These are phyloP conservation scores for Saccharum hybrid DNA, from an alignment of 202 grass and related monocot genomes.

Conservation along the genomic window DNA sequence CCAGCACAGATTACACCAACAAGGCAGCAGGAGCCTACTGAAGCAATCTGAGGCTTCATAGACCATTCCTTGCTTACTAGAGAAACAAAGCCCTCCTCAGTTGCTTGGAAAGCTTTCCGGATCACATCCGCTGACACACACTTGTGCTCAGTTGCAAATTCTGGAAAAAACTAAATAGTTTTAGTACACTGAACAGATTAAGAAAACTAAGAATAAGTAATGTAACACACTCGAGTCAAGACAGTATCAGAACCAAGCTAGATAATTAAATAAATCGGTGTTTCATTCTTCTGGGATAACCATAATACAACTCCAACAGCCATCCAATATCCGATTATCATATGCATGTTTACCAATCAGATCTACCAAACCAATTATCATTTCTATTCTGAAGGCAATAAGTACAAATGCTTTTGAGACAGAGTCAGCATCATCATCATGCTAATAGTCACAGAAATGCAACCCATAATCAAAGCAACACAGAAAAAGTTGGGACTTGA, in stretches of 20 bases:
- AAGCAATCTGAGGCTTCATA: conserved; percentile 78
- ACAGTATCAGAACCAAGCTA: conserved; percentile 15
- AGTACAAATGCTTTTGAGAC: conserved; percentile 29
- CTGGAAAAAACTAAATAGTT: conserved; percentile 52
- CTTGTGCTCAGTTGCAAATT: conserved; percentile 81
- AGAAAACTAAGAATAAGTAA: conserved; percentile 2
- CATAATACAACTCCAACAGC: neutral
- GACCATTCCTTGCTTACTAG: conserved; percentile 77
- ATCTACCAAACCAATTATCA: conserved; percentile 27
- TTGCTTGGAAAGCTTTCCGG: conserved; percentile 79
- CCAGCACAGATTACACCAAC: conserved; percentile 72
- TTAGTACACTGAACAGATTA: conserved; percentile 21
- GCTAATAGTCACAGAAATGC: conserved; percentile 3
- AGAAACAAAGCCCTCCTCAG: conserved; percentile 85
- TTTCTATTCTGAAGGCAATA: conserved; percentile 21
- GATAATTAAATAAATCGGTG: neutral
- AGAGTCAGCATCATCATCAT: conserved; percentile 27
- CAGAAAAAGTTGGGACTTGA: conserved; percentile 23
- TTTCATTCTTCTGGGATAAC: neutral
- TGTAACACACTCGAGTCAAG: neutral
- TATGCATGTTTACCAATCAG: conserved; percentile 33
- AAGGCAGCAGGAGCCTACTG: conserved; percentile 88
- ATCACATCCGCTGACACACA: conserved; percentile 77
- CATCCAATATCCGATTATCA: neutral
- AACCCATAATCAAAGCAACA: conserved; percentile 2